A percentile compares a stretch with the other conserved stretches of the same genome.
Conservation (phyloP, 768 basidiomycete genomes). For the Botryobasidium botryosum region DNA sequence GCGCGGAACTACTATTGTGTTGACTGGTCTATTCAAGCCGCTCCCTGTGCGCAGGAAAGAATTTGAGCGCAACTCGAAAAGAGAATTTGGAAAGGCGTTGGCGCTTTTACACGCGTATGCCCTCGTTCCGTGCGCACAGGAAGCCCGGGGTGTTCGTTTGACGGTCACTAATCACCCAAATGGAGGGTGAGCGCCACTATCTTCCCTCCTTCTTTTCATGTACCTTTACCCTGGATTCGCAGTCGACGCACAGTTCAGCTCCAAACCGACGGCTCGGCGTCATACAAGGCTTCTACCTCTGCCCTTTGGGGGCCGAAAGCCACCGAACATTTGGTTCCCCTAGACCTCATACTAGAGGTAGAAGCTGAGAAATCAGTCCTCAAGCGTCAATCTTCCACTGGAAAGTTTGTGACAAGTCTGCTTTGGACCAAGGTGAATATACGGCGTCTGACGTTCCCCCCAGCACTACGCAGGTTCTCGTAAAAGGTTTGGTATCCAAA, state of each 20-base stretch:
- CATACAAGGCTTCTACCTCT: constrained; percentile 43
- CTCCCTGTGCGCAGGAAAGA: constrained; percentile 88
- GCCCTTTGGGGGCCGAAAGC: constrained; percentile 77
- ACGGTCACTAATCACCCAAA: constrained; percentile 50
- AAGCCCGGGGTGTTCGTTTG: constrained; percentile 47
- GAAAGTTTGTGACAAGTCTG: neutral
- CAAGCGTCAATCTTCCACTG: constrained; percentile 20
- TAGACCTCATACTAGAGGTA: constrained; percentile 54
- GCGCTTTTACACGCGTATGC: constrained; percentile 75
- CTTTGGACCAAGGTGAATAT: neutral
- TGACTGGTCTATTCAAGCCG: constrained; percentile 57
- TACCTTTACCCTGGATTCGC: neutral
- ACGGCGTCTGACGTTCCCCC: neutral
- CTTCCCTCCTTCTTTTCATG: neutral
- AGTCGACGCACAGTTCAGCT: constrained; percentile 40
- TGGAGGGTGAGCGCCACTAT: constrained; percentile 40
- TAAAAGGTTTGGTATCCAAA: constrained; percentile 72
- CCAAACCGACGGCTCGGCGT: constrained; percentile 49
- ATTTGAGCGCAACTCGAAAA: constrained; percentile 70
- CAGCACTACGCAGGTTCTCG: constrained; percentile 27
- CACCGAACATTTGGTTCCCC: constrained; percentile 53
- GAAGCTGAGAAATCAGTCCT: constrained; percentile 41
- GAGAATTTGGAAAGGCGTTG: constrained; percentile 80
- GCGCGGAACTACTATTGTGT: constrained; percentile 71
- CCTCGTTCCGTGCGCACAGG: constrained; percentile 52